Evolutionary conservation across 1,284 basidiomycete species (phyloP).

Genomic region (Cutaneotrichosporon spelunceum): DNA sequence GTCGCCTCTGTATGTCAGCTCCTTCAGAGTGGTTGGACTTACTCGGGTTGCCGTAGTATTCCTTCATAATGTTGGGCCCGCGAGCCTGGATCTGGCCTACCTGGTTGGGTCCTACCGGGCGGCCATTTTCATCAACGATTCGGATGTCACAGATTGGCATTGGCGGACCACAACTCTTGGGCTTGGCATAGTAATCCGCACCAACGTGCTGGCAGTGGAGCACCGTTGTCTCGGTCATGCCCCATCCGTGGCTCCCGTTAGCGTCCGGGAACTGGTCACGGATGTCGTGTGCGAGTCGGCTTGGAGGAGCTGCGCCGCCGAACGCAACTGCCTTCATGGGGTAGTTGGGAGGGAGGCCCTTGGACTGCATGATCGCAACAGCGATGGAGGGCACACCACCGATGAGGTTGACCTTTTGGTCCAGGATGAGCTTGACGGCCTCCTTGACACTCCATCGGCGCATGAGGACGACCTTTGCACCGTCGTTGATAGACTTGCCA

Average conservation of each 20-base stretch:
- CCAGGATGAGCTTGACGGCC: conserved; percentile 32
- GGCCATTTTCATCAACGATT: conserved; percentile 36
- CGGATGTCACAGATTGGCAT: conserved; percentile 37
- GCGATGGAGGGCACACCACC: conserved; percentile 48
- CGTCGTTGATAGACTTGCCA: conserved; percentile 38
- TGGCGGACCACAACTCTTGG: conserved; percentile 28
- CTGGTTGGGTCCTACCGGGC: conserved; percentile 25
- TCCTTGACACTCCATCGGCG: conserved; percentile 38
- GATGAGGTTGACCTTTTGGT: conserved; percentile 38
- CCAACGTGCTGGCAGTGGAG: conserved; percentile 39
- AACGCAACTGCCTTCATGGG: conserved; percentile 40
- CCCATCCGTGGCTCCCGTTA: conserved; percentile 35
- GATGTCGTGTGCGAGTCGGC: conserved; percentile 36
- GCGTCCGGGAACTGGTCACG: conserved; percentile 29
- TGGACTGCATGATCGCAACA: conserved; percentile 34
- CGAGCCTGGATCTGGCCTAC: conserved; percentile 37
- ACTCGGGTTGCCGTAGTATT: conserved; percentile 32
- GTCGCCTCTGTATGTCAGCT: conserved; percentile 15
- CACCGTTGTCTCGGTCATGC: conserved; percentile 48
- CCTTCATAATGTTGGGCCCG: conserved; percentile 46
- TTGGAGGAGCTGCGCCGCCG: conserved; percentile 43
- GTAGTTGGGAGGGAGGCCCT: conserved; percentile 27
- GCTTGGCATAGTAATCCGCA: conserved; percentile 33
- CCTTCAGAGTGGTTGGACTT: not conserved
- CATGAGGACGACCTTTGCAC: conserved; percentile 42